Base-by-base conservation (phyloP, 345 rosid species). In the Eucalyptus coolabah region DNA sequence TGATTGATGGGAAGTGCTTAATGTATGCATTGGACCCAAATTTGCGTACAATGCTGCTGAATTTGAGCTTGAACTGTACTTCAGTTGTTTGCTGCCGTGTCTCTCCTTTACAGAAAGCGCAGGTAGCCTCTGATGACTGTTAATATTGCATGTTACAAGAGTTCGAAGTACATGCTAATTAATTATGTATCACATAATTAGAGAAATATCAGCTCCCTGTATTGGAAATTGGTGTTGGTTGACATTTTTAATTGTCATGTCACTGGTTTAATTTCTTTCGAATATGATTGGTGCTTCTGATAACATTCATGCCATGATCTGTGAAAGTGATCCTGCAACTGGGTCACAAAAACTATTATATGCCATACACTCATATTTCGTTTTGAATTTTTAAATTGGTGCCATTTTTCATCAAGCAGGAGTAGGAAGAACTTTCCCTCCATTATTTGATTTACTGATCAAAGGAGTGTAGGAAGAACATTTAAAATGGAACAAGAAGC, bases 1-100 rank as follows among this genome's bases (percentile, higher is more conserved):
- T 97, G 86, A 98, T 98, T 42, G 99, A 98, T 90, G 99, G 99
- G 83, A 98, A 98, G 94, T 98, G 99, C 93, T 94, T 98, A 91
- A 98, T 96, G 99, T 93, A 97, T 91, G 99, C 99, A 56, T 91
- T 98, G 91, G 99, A 98, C 92, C 98, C 98, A 88, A 94, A 93
- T 89, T 92, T 98, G 89, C 97, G 99, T 32, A 96, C 94, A 87
- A 95, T 91, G 92, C 94, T 98, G 50, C 98, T 98, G 92, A 97
- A 95, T 93, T 92, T 98, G 93, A 96, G 99, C 95, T 92, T 98
- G 95, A 98, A 97, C 91, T 98, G 99, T 90, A 93, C 93, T 91
- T 96, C 99, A 87, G 99, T 98, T 89, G 99, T 97, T 90, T 98
- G 99, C 93, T 98, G 99, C 89, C 97, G 99, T 88, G 99, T 98